These are phyloP conservation scores for Didymella pinodella DNA, from an alignment of 2,329 filamentous ascomycete species.

Conservation along the genomic window DNA sequence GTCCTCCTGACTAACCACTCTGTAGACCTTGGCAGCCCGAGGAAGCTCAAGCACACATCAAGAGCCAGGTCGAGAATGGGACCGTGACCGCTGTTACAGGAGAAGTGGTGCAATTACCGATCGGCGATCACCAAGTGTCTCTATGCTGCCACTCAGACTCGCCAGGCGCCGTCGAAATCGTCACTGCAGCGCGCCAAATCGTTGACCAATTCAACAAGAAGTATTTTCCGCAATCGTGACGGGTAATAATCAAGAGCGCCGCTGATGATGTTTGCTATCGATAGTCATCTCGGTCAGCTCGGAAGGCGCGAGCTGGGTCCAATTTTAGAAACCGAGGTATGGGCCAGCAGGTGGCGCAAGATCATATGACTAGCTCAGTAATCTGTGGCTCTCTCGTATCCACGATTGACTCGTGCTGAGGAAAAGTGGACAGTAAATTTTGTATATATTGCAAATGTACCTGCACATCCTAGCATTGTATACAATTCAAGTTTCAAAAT, in stretches of 20 bases:
- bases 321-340: slow-evolving; percentile 20
- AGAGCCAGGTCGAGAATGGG: slow-evolving; percentile 51
- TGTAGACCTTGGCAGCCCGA: slow-evolving; percentile 53
- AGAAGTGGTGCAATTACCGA: slow-evolving; percentile 52
- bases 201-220: slow-evolving; percentile 52
- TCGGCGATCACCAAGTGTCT: slow-evolving; percentile 54
- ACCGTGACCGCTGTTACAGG: slow-evolving; percentile 54
- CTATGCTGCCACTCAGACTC: slow-evolving; percentile 57
- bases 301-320: slow-evolving; percentile 16
- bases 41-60: slow-evolving; percentile 53
- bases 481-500: not conserved
- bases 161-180: slow-evolving; percentile 55
- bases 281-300: slow-evolving; percentile 17
- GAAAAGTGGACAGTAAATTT: slow-evolving; percentile 23
- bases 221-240: slow-evolving; percentile 5
- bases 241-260: not conserved
- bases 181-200: slow-evolving; percentile 53
- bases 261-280: slow-evolving; percentile 9
- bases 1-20: slow-evolving; percentile 6
- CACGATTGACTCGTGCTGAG: slow-evolving; percentile 17
- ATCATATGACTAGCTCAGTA: slow-evolving; percentile 12
- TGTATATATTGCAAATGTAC: slow-evolving; percentile 16
- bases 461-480: not conserved
- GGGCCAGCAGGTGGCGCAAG: slow-evolving; percentile 16
- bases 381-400: slow-evolving; percentile 16